A percentile compares a stretch with the other conserved stretches of the same genome.
Evolutionary conservation across 108 stramenopile genomes (phyloP).

Genomic region (Cyclotella sp.): DNA sequence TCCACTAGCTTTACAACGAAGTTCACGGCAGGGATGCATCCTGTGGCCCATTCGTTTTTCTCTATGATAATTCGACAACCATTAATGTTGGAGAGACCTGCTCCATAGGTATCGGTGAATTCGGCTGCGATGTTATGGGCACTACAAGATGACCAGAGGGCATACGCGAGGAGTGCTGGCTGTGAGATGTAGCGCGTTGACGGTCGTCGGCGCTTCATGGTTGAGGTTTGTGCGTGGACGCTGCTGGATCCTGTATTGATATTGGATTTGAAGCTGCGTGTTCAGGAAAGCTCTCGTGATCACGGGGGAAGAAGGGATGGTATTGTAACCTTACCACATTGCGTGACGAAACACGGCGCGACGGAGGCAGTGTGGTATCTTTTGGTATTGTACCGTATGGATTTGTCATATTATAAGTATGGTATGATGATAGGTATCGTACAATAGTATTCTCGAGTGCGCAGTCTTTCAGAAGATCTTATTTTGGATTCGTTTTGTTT

Average conservation of each 20-base stretch:
- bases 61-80: slow-evolving; percentile 43
- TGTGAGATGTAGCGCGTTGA: background rate
- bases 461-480: too few relatives aligned
- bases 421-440: too few relatives aligned
- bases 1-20: slow-evolving; percentile 52
- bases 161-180: background rate
- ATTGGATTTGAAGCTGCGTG: background rate
- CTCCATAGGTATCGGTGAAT: background rate
- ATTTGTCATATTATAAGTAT: too few relatives aligned
- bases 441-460: too few relatives aligned
- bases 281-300: background rate
- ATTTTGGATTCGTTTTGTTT: too few relatives aligned
- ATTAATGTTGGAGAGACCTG: background rate
- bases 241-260: background rate
- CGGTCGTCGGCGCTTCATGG: slow-evolving; percentile 2
- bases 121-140: background rate
- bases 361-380: too few relatives aligned
- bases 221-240: background rate
- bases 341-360: too few relatives aligned
- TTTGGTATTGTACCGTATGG: too few relatives aligned
- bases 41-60: slow-evolving; percentile 54
- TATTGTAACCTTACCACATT: too few relatives aligned
- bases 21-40: slow-evolving; percentile 50
- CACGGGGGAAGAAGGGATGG: too few relatives aligned
- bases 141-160: background rate